Evolutionary conservation across 768 basidiomycete species (phyloP).

Genomic region (Basidioascus undulatus): DNA sequence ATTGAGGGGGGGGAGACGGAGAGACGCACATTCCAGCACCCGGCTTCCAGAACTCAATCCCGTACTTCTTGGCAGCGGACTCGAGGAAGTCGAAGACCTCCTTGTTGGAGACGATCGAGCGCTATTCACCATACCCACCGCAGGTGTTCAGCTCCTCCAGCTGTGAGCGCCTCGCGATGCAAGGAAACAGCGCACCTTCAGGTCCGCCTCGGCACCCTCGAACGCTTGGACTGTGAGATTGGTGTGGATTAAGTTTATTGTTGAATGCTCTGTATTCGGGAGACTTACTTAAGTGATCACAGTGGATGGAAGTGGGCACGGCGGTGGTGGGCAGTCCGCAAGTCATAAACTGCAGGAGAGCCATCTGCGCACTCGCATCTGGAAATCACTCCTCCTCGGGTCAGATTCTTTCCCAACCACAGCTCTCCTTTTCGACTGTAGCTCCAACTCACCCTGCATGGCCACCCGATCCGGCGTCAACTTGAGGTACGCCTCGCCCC

Average conservation of each 20-base stretch:
- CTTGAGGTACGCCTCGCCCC: slow-evolving; percentile 76
- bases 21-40: slow-evolving; percentile 52
- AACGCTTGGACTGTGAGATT: slow-evolving; percentile 80
- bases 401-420: slow-evolving; percentile 1
- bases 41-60: slow-evolving; percentile 95
- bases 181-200: slow-evolving; percentile 30
- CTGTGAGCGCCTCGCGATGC: background rate
- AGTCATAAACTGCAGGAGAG: slow-evolving; percentile 89
- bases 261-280: too few species aligned
- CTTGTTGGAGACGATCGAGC: slow-evolving; percentile 65
- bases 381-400: background rate
- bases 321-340: slow-evolving; percentile 62
- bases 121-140: slow-evolving; percentile 20
- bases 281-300: slow-evolving; percentile 95
- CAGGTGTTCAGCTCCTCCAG: slow-evolving; percentile 1
- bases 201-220: slow-evolving; percentile 64
- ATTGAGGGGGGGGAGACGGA: background rate
- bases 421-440: background rate
- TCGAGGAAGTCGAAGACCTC: slow-evolving; percentile 96
- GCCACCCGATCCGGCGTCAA: slow-evolving; percentile 80
- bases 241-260: too few species aligned
- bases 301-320: slow-evolving; percentile 59
- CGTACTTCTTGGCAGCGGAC: slow-evolving; percentile 21
- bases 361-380: slow-evolving; percentile 26
- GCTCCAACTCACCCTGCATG: slow-evolving; percentile 72